Conservation (phyloP, 306 rosid species). For the Trifolium fragiferum region DNA sequence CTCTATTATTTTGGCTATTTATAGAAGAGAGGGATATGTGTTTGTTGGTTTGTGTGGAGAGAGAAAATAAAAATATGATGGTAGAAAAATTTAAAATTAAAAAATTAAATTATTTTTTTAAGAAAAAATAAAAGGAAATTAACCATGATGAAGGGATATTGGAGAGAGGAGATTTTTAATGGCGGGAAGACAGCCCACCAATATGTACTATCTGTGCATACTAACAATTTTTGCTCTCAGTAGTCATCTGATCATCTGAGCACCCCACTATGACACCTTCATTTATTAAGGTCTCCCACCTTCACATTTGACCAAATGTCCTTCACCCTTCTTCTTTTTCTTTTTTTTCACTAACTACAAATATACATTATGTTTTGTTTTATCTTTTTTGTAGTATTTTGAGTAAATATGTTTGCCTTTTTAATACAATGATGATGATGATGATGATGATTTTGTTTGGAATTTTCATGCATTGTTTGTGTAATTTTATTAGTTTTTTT, state of each 20-base stretch:
- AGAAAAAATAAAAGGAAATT: background rate
- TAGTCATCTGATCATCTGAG: conserved; percentile 50
- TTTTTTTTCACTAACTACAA: background rate
- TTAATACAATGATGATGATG: too few species aligned
- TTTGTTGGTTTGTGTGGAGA: conserved; percentile 26
- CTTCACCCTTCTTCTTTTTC: background rate
- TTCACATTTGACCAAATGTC: conserved; percentile 50
- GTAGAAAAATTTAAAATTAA: background rate
- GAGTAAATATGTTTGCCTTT: background rate
- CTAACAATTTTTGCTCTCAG: conserved; percentile 48
- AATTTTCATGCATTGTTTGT: background rate
- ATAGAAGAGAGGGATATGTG: conserved; percentile 47
- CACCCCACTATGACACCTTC: conserved; percentile 55
- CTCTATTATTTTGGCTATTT: conserved; percentile 47
- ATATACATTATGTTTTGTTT: conserved; percentile 1
- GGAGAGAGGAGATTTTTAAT: conserved; percentile 44
- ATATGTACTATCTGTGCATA: conserved; percentile 59
- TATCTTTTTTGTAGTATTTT: background rate
- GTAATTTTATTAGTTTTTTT: background rate
- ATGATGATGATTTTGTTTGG: too few species aligned
- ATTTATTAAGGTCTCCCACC: conserved; percentile 45
- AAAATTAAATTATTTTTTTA: too few species aligned
- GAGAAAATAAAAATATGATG: background rate
- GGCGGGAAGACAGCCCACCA: conserved; percentile 80
- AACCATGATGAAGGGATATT: background rate